Evolutionary conservation across 116 monocot species (phyloP).

Genomic region (Iris pallida): DNA sequence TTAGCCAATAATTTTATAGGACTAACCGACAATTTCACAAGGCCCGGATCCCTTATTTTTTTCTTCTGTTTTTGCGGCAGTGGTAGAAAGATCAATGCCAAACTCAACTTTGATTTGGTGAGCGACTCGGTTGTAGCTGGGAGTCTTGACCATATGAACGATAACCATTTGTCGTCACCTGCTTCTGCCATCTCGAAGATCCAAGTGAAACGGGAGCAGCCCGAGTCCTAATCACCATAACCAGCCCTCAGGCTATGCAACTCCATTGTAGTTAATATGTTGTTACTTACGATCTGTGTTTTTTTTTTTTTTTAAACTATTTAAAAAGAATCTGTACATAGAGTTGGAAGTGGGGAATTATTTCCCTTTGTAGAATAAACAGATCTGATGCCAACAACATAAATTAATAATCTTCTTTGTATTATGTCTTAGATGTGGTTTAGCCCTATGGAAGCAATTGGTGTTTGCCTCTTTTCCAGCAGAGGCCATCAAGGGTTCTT

Average conservation of each 20-base stretch:
- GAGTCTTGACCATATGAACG: slow-evolving; percentile 25
- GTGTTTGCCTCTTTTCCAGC: too few species aligned
- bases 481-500: too few species aligned
- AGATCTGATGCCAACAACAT: neutral
- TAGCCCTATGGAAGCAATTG: too few species aligned
- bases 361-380: neutral
- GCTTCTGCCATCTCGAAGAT: slow-evolving; percentile 4
- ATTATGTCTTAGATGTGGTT: neutral
- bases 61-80: slow-evolving; percentile 10
- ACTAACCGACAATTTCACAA: neutral
- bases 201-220: slow-evolving; percentile 28
- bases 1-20: neutral
- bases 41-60: neutral
- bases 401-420: neutral
- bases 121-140: slow-evolving; percentile 49
- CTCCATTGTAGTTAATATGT: neutral
- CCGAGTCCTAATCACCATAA: slow-evolving; percentile 12
- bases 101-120: slow-evolving; percentile 49
- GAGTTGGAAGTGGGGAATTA: neutral
- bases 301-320: neutral
- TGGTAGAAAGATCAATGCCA: slow-evolving; percentile 38
- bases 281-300: neutral
- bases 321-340: slow-evolving; percentile 1
- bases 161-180: slow-evolving; percentile 9
- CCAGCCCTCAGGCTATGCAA: neutral